Evolutionary conservation across 257 asterid species (phyloP).

Genomic region (Voacanga thouarsii): DNA sequence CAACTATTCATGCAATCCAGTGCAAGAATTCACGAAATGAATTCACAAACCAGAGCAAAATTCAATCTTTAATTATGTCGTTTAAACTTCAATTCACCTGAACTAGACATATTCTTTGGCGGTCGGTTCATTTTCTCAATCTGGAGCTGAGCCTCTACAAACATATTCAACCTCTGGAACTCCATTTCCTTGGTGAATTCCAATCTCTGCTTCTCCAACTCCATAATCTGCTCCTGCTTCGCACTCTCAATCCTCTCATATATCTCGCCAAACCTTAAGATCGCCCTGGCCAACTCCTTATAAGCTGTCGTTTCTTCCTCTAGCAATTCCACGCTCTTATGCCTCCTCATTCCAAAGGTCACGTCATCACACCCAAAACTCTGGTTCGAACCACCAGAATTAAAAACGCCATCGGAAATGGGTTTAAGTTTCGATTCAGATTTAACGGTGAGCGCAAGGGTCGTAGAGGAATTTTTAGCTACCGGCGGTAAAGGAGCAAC

Average conservation of each 20-base stretch:
- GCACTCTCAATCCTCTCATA: conserved; percentile 61
- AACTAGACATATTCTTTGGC: neutral
- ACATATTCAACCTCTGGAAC: conserved; percentile 71
- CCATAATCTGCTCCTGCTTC: conserved; percentile 71
- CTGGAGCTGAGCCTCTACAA: conserved; percentile 68
- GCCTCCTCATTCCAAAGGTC: conserved; percentile 14
- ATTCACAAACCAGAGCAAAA: neutral
- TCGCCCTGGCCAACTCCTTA: conserved; percentile 51
- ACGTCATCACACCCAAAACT: conserved; percentile 4
- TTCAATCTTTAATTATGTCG: neutral
- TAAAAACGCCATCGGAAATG: neutral
- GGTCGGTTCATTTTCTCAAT: conserved; percentile 36
- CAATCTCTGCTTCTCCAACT: conserved; percentile 75
- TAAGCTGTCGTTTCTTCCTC: conserved; percentile 20
- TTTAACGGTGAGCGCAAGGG: conserved; percentile 10
- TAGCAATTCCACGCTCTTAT: conserved; percentile 12
- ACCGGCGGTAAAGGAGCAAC: conserved; percentile 14
- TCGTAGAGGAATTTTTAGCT: conserved; percentile 3
- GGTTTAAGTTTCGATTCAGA: conserved; percentile 2
- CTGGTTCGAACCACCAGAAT: conserved; percentile 12
- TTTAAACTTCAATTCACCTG: conserved; percentile 18
- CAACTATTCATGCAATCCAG: neutral
- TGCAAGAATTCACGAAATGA: neutral
- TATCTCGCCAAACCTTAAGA: conserved; percentile 59
- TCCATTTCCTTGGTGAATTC: conserved; percentile 69